A percentile compares a stretch with the other conserved stretches of the same genome.
These are phyloP conservation scores for Phoma sp. DNA, from an alignment of 2,329 filamentous ascomycete species.

Conservation along the genomic window DNA sequence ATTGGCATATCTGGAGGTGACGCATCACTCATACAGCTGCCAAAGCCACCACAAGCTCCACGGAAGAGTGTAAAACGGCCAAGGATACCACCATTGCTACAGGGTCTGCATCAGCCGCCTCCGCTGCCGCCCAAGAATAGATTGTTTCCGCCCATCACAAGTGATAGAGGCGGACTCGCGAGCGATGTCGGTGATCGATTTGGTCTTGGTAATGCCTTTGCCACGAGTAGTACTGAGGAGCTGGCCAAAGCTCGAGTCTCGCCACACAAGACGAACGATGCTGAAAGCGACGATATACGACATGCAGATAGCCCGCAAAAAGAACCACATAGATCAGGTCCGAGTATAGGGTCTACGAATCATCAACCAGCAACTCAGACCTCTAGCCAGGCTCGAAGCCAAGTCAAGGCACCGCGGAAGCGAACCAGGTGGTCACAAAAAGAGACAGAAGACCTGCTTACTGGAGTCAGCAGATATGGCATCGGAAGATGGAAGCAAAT, in stretches of 20 bases:
- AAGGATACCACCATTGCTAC: constrained; percentile 58
- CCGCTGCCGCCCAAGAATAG: constrained; percentile 60
- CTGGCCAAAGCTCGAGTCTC: not conserved
- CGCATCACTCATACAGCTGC: constrained; percentile 42
- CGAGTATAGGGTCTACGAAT: not conserved
- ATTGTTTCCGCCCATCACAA: constrained; percentile 66
- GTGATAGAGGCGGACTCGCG: constrained; percentile 47
- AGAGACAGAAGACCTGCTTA: constrained; percentile 64
- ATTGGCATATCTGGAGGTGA: constrained; percentile 23
- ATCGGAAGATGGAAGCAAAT: constrained; percentile 71
- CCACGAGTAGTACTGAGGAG: not conserved
- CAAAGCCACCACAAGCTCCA: constrained; percentile 47
- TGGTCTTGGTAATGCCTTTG: not conserved
- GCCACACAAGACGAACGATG: not conserved
- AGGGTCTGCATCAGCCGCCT: constrained; percentile 68
- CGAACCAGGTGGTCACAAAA: constrained; percentile 68
- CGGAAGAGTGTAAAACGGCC: constrained; percentile 43
- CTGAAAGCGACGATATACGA: not conserved
- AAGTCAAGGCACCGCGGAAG: constrained; percentile 55
- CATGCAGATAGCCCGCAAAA: not conserved
- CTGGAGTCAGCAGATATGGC: constrained; percentile 66
- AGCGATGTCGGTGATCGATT: constrained; percentile 25
- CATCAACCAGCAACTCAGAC: not conserved
- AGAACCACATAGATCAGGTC: not conserved
- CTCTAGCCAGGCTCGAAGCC: constrained; percentile 16